These are phyloP conservation scores for Leccinum broughii DNA, from an alignment of 768 basidiomycete genomes.

Conservation along the genomic window DNA sequence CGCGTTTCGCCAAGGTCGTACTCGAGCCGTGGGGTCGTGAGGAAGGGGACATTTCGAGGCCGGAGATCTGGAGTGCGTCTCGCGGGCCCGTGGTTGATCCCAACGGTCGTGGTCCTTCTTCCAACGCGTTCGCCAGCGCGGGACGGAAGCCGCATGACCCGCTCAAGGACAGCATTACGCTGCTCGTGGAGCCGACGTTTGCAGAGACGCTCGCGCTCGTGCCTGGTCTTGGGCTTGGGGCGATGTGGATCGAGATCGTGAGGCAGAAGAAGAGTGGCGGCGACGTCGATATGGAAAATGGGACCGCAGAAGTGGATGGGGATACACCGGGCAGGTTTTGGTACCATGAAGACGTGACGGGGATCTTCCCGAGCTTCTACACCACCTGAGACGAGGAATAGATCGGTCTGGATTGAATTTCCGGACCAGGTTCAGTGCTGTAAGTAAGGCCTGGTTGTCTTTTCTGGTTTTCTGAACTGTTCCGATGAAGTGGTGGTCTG, in stretches of 20 bases:
- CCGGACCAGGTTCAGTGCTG: background rate
- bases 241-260: conserved; percentile 69
- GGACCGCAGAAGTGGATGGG: conserved; percentile 7
- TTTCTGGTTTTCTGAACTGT: background rate
- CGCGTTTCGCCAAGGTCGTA: conserved; percentile 48
- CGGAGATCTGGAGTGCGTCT: conserved; percentile 38
- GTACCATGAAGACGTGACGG: conserved; percentile 59
- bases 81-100: conserved; percentile 38
- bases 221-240: conserved; percentile 61
- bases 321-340: conserved; percentile 38
- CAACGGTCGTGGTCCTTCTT: conserved; percentile 10
- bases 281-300: background rate
- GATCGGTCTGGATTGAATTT: background rate
- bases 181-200: conserved; percentile 51
- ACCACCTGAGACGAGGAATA: conserved; percentile 21
- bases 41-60: conserved; percentile 39
- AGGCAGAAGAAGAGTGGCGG: conserved; percentile 31
- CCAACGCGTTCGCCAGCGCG: conserved; percentile 5
- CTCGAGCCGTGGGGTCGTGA: conserved; percentile 56
- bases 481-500: background rate
- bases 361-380: conserved; percentile 56
- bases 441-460: background rate
- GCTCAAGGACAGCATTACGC: conserved; percentile 55
- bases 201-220: conserved; percentile 40
- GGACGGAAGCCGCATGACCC: conserved; percentile 46